Base-by-base conservation (phyloP, 1,284 basidiomycete species). In the Sanguinoderma infundibulare region DNA sequence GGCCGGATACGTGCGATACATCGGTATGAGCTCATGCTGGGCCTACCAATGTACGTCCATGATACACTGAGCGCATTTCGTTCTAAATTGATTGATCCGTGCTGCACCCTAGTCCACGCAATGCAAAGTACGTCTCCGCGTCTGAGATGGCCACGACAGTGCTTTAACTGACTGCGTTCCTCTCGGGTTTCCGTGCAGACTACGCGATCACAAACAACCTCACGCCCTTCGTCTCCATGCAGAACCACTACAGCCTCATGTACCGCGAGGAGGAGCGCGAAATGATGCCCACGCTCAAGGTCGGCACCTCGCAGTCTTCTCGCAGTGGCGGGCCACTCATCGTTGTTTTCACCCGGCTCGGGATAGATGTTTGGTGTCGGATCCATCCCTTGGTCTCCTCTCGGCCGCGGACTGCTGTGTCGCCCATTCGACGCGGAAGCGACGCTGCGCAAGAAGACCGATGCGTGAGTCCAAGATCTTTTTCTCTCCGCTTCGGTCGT, bases 191-290 rank as follows among this genome's bases (percentile, higher is more conserved):
- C 17, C 32, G 7, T 17, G 7, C 28, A 74, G 71, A 70, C 57
- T 73, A 75, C 49, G 73, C 71, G 12, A 74, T 74, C 55, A 62
- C 58, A 9, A 74, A 82, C 69, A 72, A 72, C 50, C 73, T 81
- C 40, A 82, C 80, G 20, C 79, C 77, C 1, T 83, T 82, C 73
- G 78, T 83, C 70, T 78, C 77, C n/a, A 84, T 85, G 83, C 84
- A 86, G 65, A 81, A 82, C 69, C 81, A 77, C 52, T 73, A 78
- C 64, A 74, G 62, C 28, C 63, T 77, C 26, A 53, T 76, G 12
- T 83, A 83, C 61, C 75, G 82, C 51, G 82, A 83, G 64, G 81
- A 82, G 64, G 81, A 81, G 66, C 70, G 80, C n/a, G 81, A 83
- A 69, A 83, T 83, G 80, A 76, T 79, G 58, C 81, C 82, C 12